Evolutionary conservation across 2,329 filamentous ascomycete species (phyloP), one percentile per base, ranked within the genome.

Genomic region (Ilyonectria sp.): DNA sequence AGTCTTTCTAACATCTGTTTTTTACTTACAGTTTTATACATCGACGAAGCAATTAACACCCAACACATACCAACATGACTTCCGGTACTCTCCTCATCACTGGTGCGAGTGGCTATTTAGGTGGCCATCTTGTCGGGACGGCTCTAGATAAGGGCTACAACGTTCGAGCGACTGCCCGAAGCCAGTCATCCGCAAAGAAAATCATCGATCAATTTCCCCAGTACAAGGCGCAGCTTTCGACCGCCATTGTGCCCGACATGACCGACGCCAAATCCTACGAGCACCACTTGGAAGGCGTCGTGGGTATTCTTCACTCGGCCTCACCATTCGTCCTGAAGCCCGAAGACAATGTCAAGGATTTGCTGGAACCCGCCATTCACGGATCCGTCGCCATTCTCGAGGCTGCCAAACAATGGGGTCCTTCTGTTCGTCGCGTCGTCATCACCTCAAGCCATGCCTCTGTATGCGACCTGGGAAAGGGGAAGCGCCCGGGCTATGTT

Each of bases 301-400:
- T 11, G 64, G n/a, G 46, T 47, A 92, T 95, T 55, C 93, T 50
- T 17, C 47, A 50, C 23, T 15, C 26, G 23, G 47, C 47, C 6
- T 29, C 23, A 13, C 47, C 47, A 29, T 26, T 50, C 4, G 23
- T 29, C 74, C 87, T 90, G 77, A 89, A 90, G 55, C 86, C 91
- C 53, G 86, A 87, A 50, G 47, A 50, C n/a, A 50, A 50, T 11
- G 26, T 50, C 47, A 81, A 83, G 0, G 81, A 86, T 2, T 60
- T 84, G 13, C 47, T 50, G 6, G 47, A 50, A 8, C 47, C 47
- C 26, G 47, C 47, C 13, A 50, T 50, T 8, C 13, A n/a, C 2
- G 23, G 47, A 26, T 26, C 47, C 23, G 9, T 29, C 6, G 47
- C 13, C 9, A 5, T 50, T 31, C 47, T 50, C 6, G 26, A 29